Evolutionary conservation across 164 flowering plant species (phyloP).

Genomic region (Liquidambar formosana): DNA sequence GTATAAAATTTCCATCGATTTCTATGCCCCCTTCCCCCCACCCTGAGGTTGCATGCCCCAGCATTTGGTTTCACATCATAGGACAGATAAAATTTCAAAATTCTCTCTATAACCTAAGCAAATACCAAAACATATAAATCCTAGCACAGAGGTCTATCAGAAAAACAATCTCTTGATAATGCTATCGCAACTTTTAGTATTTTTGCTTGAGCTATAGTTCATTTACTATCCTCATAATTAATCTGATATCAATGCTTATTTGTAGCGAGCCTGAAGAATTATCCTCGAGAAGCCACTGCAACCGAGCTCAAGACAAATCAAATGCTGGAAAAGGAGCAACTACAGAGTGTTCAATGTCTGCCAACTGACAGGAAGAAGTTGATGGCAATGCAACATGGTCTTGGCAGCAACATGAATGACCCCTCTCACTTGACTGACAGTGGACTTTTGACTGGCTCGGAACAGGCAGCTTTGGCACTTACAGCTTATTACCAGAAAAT

Average conservation of each 20-base stretch:
- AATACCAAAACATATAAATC: no score
- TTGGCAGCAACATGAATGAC: slow-evolving; percentile 44
- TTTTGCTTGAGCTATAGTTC: no score
- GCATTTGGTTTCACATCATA: no score
- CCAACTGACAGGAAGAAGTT: slow-evolving; percentile 68
- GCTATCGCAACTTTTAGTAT: no score
- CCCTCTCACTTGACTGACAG: slow-evolving; percentile 41
- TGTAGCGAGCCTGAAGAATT: slow-evolving; percentile 88
- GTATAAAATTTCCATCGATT: no score
- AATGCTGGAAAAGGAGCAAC: slow-evolving; percentile 78
- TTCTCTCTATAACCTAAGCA: no score
- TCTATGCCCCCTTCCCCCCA: no score
- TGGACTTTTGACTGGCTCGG: slow-evolving; percentile 54
- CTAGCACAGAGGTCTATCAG: no score
- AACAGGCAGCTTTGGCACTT: slow-evolving; percentile 61
- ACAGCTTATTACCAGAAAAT: slow-evolving; percentile 64
- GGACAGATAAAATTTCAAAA: no score
- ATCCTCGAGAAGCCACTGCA: slow-evolving; percentile 56
- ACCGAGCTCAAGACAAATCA: slow-evolving; percentile 66
- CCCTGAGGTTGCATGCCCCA: no score
- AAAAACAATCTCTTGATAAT: no score
- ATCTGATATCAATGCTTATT: neutral
- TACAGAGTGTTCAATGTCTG: slow-evolving; percentile 54
- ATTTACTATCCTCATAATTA: no score
- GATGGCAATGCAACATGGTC: slow-evolving; percentile 65